Percentiles rank a stretch among this genome's conserved stretches.
Evolutionary conservation across 2,329 filamentous ascomycete species (phyloP).

Genomic region (Rugonectria rugulosa): DNA sequence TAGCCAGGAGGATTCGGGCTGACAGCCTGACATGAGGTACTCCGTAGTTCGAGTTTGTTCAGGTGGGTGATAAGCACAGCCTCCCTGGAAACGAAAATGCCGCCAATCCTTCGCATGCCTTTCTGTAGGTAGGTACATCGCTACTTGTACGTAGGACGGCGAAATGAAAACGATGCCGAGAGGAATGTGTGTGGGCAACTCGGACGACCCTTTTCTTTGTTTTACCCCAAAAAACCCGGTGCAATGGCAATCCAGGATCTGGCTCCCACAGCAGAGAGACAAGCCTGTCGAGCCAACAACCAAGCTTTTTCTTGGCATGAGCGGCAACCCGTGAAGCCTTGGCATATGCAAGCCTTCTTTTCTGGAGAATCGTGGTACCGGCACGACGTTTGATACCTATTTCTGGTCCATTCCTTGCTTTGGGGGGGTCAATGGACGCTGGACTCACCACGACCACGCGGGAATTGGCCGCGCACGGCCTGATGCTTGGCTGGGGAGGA

Average conservation of each 20-base stretch:
- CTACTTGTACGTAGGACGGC: neutral
- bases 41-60: no score
- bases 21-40: no score
- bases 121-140: neutral
- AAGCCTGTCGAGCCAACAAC: constrained; percentile 35
- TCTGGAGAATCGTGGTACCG: no score
- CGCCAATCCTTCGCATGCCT: no score
- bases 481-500: no score
- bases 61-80: neutral
- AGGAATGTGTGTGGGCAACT: neutral
- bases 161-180: neutral
- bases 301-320: constrained; percentile 43
- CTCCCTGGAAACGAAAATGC: neutral
- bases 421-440: no score
- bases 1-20: neutral
- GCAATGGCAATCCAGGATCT: constrained; percentile 11
- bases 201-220: neutral
- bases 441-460: no score
- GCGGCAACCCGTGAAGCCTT: constrained; percentile 32
- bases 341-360: constrained; percentile 37
- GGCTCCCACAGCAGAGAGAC: constrained; percentile 29
- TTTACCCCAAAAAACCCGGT: neutral
- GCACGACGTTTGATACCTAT: no score
- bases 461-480: no score
- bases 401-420: no score